Percentiles rank a stretch among this genome's conserved stretches.
phyloP scores from a whole-genome alignment of 2,329 filamentous ascomycete genomes.

The Fusarium sp. region DNA sequence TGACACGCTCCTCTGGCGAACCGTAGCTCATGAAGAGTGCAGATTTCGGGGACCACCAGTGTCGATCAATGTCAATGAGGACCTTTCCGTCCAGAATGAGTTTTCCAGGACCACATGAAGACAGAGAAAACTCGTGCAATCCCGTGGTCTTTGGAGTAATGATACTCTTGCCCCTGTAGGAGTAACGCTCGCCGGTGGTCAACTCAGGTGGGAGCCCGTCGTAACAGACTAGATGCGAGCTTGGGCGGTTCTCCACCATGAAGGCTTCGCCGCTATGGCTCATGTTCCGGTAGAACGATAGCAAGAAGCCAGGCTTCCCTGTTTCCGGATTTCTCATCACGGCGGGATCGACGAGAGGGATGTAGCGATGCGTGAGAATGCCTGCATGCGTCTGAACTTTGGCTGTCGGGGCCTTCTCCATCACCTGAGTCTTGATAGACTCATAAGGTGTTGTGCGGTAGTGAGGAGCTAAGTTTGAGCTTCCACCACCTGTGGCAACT shows the following conservation, averaged over 20 bases:
- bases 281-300: conserved; percentile 25
- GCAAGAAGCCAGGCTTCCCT: conserved; percentile 8
- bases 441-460: conserved; percentile 27
- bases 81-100: conserved; percentile 21
- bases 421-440: conserved; percentile 7
- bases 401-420: conserved; percentile 7
- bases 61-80: conserved; percentile 24
- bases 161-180: conserved; percentile 16
- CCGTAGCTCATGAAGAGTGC: conserved; percentile 34
- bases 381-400: conserved; percentile 11
- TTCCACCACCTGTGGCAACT: conserved; percentile 23
- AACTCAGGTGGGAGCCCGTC: conserved; percentile 28
- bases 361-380: conserved; percentile 26
- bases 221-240: conserved; percentile 32
- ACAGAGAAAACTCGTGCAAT: conserved; percentile 21
- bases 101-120: conserved; percentile 19
- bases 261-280: conserved; percentile 21
- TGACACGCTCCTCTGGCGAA: conserved; percentile 17
- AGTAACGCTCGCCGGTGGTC: conserved; percentile 30
- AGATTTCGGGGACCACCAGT: conserved; percentile 34
- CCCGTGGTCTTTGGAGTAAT: conserved; percentile 24
- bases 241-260: conserved; percentile 25
- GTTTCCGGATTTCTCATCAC: conserved; percentile 28
- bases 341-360: conserved; percentile 9
- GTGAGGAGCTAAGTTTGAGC: conserved; percentile 25